Base-by-base conservation (phyloP, 805 yeast genomes). In the Starmerella powellii region DNA sequence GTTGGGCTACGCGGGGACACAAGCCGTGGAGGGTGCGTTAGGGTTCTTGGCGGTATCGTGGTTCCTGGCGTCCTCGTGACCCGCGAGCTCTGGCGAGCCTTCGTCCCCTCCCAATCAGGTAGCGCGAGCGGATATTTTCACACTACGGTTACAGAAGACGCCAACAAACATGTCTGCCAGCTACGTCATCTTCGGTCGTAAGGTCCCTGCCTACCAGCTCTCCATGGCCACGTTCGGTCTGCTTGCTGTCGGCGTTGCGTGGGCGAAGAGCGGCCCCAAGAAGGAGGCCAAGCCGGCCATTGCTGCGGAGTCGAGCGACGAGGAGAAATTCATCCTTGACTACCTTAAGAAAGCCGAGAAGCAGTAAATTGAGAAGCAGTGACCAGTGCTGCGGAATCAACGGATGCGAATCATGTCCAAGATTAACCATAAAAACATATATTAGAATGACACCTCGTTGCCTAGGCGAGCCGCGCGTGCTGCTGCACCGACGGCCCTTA, bases 121-220 rank as follows among this genome's bases (percentile, higher is more conserved):
- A 10, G 26, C 26, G 10, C 26, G 26, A 23, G 10, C 26, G 26
- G 26, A 23, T 23, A 23, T 23, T 23, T 23, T 23, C 26, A 23
- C 26, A 23, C 26, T 10, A 23, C 26, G 26, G 26, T 23, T 23
- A 23, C 26, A 23, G 26, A 23, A 23, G 26, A 23, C 26, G 10
- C 26, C 26, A 23, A 23, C 26, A 31, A 23, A 8, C 28, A 47
- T 47, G 51, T 42, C 47, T 16, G 41, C 46, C 20, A 38, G 32
- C 60, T 87, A 87, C 72, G 69, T 69, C 48, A 80, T 87, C 56
- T 68, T 85, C 57, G 97, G 97, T 48, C 84, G 72, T 68, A 65
- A 82, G 51, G 76, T 86, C 57, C 85, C 76, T 57, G 76, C 96
- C 48, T 88, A 86, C 67, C 80, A 75, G 75, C 74, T 87, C 61